phyloP scores from a whole-genome alignment of 805 yeast species.

The Candida quercuum region DNA sequence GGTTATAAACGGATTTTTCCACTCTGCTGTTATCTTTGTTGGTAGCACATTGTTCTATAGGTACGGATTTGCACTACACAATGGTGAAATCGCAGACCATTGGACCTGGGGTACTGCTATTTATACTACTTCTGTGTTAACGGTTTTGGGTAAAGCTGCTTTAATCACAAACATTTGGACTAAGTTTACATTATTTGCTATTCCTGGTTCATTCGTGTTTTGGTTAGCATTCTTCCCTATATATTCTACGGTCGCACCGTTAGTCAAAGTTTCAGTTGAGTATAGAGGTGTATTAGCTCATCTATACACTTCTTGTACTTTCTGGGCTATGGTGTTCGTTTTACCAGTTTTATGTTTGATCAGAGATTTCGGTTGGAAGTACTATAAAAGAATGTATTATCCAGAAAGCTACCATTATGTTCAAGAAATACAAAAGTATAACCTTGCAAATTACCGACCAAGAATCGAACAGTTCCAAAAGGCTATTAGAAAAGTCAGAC shows the following conservation, averaged over 20 bases:
- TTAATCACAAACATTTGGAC: slow-evolving; percentile 92
- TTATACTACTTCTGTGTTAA: slow-evolving; percentile 80
- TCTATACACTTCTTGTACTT: slow-evolving; percentile 69
- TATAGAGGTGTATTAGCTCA: slow-evolving; percentile 74
- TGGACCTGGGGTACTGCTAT: slow-evolving; percentile 95
- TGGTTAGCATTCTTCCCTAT: slow-evolving; percentile 88
- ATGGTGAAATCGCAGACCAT: slow-evolving; percentile 74
- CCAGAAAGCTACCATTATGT: slow-evolving; percentile 94
- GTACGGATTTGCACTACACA: slow-evolving; percentile 57
- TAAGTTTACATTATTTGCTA: slow-evolving; percentile 82
- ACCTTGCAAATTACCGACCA: slow-evolving; percentile 92
- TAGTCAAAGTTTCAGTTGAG: slow-evolving; percentile 74
- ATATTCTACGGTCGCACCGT: slow-evolving; percentile 82
- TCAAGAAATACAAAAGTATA: slow-evolving; percentile 94
- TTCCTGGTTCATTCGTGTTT: slow-evolving; percentile 85
- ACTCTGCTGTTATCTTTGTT: slow-evolving; percentile 78
- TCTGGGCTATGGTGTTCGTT: slow-evolving; percentile 79
- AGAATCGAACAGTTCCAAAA: slow-evolving; percentile 94
- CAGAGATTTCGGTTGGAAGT: slow-evolving; percentile 92
- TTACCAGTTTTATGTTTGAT: slow-evolving; percentile 73
- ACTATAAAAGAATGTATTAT: slow-evolving; percentile 82
- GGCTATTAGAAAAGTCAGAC: slow-evolving; percentile 95
- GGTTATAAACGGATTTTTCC: slow-evolving; percentile 94
- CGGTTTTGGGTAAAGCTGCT: slow-evolving; percentile 94
- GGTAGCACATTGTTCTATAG: slow-evolving; percentile 65